Evolutionary conservation across 2,329 filamentous ascomycete species (phyloP).

Genomic region (Fusarium luffae): DNA sequence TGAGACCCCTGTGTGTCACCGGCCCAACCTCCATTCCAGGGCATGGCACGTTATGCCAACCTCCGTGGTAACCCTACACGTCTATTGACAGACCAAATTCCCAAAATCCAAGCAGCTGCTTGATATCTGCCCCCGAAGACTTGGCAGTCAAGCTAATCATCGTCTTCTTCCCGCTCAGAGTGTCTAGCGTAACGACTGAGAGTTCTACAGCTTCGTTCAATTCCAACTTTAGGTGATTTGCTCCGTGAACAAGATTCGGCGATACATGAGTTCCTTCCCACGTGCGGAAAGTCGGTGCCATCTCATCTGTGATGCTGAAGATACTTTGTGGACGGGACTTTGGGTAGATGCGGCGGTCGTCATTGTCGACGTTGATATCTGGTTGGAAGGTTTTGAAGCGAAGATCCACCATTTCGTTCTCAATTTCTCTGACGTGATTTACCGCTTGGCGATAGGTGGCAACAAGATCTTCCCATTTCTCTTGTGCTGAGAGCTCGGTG

Average conservation of each 20-base stretch:
- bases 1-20: background rate
- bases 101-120: constrained; percentile 6
- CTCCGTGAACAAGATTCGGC: rapidly evolving
- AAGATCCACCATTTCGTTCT: background rate
- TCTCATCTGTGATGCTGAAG: background rate
- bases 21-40: background rate
- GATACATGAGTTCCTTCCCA: background rate
- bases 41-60: background rate
- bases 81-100: background rate
- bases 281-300: background rate
- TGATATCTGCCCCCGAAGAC: background rate
- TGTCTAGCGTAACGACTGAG: background rate
- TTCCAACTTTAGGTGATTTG: background rate
- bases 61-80: rapidly evolving
- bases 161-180: background rate
- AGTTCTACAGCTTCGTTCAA: background rate
- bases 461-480: background rate
- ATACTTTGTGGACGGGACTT: rapidly evolving
- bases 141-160: background rate
- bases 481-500: background rate
- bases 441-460: background rate
- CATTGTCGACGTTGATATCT: background rate
- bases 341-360: background rate
- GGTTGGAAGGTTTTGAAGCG: background rate
- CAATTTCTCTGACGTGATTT: background rate